phyloP scores from a whole-genome alignment of 2,329 filamentous ascomycete genomes.

The Sporothrix curviconia region DNA sequence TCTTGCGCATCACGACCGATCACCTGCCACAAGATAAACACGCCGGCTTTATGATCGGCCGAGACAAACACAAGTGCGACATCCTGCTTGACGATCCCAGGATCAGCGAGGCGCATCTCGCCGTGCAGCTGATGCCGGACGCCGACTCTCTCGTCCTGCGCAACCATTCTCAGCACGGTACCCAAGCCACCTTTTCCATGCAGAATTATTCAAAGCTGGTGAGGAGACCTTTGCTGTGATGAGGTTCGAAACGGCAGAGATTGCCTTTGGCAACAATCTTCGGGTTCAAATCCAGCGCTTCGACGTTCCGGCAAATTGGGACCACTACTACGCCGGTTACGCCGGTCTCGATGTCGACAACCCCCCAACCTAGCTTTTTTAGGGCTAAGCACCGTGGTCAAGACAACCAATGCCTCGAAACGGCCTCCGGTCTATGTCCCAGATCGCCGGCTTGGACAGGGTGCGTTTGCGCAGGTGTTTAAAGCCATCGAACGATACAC shows the following conservation, averaged over 20 bases:
- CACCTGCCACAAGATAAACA: neutral
- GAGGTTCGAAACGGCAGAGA: too few species aligned
- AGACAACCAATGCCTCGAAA: neutral
- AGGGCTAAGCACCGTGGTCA: neutral
- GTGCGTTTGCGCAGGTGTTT: conserved; percentile 5
- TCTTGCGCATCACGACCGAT: neutral
- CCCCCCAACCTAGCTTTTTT: too few species aligned
- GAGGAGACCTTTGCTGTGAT: too few species aligned
- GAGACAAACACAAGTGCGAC: neutral
- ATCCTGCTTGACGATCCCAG: neutral
- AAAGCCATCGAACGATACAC: conserved; percentile 4
- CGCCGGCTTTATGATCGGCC: conserved; percentile 9
- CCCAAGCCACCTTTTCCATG: neutral
- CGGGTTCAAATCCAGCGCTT: too few species aligned
- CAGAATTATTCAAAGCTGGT: too few species aligned
- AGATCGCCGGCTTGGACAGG: conserved; percentile 5
- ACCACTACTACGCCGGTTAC: neutral
- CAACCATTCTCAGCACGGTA: neutral
- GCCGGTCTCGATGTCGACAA: neutral
- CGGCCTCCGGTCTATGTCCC: neutral
- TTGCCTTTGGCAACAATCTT: too few species aligned
- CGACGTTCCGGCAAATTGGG: too few species aligned
- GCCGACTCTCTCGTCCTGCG: too few species aligned
- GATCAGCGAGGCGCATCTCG: neutral
- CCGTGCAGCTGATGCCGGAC: neutral